Conservation (phyloP, 371 early-diverging fungal species). For the Massospora cicadina region DNA sequence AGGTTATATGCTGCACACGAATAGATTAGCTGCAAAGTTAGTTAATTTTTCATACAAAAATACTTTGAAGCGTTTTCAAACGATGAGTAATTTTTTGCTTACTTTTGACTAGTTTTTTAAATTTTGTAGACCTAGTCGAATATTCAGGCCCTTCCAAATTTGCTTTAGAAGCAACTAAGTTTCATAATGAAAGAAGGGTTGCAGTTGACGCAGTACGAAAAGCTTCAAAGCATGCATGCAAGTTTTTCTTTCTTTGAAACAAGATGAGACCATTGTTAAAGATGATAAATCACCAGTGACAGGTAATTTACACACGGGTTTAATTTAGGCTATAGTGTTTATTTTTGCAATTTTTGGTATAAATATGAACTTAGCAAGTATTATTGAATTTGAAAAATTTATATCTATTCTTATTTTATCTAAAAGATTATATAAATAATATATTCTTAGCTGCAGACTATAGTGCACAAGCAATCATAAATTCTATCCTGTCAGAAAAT, state of each 20-base stretch:
- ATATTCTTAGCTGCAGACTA: conserved; percentile 72
- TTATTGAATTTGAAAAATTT: not conserved
- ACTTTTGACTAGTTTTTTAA: too few species aligned
- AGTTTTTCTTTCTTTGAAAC: conserved; percentile 63
- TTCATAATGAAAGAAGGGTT: conserved; percentile 41
- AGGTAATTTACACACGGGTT: conserved; percentile 21
- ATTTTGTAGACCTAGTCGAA: too few species aligned
- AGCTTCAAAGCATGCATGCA: conserved; percentile 69
- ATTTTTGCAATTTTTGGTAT: not conserved
- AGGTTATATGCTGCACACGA: too few species aligned
- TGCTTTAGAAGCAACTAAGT: not conserved
- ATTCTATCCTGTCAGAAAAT: conserved; percentile 40
- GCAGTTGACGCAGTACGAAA: conserved; percentile 76
- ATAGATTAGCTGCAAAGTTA: too few species aligned
- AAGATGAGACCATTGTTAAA: conserved; percentile 65
- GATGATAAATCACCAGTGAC: conserved; percentile 91
- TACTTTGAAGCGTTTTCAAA: too few species aligned
- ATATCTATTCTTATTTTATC: not conserved
- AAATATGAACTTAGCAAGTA: not conserved
- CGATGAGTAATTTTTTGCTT: too few species aligned
- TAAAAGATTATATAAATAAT: not conserved
- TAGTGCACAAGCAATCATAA: conserved; percentile 91
- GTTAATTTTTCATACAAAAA: too few species aligned
- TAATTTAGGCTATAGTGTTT: not conserved
- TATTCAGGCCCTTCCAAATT: too few species aligned